phyloP scores from a whole-genome alignment of 2,329 filamentous ascomycete species.

The Fusarium virguliforme region DNA sequence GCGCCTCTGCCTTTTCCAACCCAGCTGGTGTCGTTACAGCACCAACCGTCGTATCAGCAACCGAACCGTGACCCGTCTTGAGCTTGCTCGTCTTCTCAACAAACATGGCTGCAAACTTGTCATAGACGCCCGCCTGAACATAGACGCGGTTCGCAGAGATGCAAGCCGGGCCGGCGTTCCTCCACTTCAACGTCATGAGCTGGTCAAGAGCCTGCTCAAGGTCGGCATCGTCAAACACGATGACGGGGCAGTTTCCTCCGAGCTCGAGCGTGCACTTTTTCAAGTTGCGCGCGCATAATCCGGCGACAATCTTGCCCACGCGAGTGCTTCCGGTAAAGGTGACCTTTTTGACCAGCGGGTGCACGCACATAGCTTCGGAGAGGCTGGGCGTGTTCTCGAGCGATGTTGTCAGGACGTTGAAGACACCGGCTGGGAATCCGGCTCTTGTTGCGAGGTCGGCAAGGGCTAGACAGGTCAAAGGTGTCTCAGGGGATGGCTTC shows the following conservation, averaged over 20 bases:
- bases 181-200: conserved; percentile 75
- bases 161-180: conserved; percentile 76
- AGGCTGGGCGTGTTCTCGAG: conserved; percentile 61
- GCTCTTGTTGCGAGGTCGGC: conserved; percentile 78
- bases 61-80: conserved; percentile 28
- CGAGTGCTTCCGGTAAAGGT: conserved; percentile 80
- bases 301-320: conserved; percentile 77
- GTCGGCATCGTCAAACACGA: conserved; percentile 78
- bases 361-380: conserved; percentile 63
- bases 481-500: conserved; percentile 83
- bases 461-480: conserved; percentile 79
- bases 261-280: conserved; percentile 80
- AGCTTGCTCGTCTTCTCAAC: conserved; percentile 16
- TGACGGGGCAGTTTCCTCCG: conserved; percentile 77
- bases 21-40: conserved; percentile 49
- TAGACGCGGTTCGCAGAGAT: conserved; percentile 74
- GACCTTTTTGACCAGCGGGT: conserved; percentile 71
- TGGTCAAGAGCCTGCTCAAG: conserved; percentile 76
- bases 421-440: conserved; percentile 81
- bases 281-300: conserved; percentile 72
- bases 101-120: conserved; percentile 74
- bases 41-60: conserved; percentile 47
- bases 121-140: conserved; percentile 71
- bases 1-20: conserved; percentile 47
- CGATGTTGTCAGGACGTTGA: conserved; percentile 67